Evolutionary conservation across 2,329 filamentous ascomycete species (phyloP), one percentile per base, ranked within the genome.

Genomic region (Trichoderma asperellum): DNA sequence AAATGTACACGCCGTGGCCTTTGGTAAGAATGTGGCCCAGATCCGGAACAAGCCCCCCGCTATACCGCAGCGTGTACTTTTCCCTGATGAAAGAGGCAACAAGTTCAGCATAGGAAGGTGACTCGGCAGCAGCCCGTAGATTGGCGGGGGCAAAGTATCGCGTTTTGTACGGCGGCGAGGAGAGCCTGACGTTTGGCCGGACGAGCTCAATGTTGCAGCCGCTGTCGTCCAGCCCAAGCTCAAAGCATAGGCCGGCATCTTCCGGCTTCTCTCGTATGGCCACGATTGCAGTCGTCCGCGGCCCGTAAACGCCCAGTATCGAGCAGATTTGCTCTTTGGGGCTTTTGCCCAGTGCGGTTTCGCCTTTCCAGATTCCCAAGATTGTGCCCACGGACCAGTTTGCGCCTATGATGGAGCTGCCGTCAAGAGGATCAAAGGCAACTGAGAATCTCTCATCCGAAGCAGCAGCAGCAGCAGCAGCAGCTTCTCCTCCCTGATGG

Each of bases 141-240:
- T 90, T 90, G 5, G 88, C 88, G 0, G 88, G 88, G 0, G 88
- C 86, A 73, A 90, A 90, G 75, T 89, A 90, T 0, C 84, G 81
- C 32, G 86, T 85, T 72, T 81, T 83, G 72, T 81, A 80, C 0
- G 82, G 81, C 2, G 79, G 72, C 0, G 71, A 49, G 0, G 76
- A 71, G 4, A 87, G 77, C 8, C 73, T 76, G 6, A 88, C 79
- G 0, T 72, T 58, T 0, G 81, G 47, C 0, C 83, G 82, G 0
- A 87, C 74, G 0, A 89, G 72, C 2, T 81, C 76, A 60, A 76
- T 79, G 14, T 7, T 62, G 1, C 71, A 68, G 4, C 73, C 68
- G 14, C 77, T 27, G 58, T 59, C 77, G 14, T 72, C 73, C 2
- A 87, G 71, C 0, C 81, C 83, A 40, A 88, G 76, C 74, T 90